Evolutionary conservation across 495 filamentous ascomycete genomes (phyloP).

Genomic region (Hypoxylon lenormandii): DNA sequence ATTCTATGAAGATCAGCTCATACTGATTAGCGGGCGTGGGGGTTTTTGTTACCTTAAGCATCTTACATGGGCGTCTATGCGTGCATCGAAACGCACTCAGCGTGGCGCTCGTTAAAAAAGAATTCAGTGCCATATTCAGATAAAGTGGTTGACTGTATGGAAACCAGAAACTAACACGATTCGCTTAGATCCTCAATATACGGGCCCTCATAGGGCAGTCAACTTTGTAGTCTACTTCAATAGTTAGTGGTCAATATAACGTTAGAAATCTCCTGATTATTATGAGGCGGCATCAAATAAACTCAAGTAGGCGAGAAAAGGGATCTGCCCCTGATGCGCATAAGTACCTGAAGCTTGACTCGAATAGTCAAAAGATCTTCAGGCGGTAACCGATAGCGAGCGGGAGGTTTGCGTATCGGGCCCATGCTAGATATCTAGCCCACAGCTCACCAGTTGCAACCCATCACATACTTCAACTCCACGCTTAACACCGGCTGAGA

Average conservation of each 20-base stretch:
- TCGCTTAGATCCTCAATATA: background rate
- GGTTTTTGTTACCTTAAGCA: constrained; percentile 23
- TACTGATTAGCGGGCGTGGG: constrained; percentile 34
- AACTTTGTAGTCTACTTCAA: background rate
- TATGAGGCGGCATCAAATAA: background rate
- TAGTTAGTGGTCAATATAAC: constrained; percentile 4
- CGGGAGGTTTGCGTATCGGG: constrained; percentile 7
- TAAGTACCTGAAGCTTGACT: constrained; percentile 23
- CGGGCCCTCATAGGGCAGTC: background rate
- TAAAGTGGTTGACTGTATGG: background rate
- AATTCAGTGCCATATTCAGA: background rate
- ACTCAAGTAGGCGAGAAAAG: constrained; percentile 4
- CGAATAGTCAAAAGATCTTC: constrained; percentile 33
- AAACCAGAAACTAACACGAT: background rate
- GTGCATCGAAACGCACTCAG: background rate
- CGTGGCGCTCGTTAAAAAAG: background rate
- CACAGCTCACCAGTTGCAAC: constrained; percentile 42
- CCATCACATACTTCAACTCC: constrained; percentile 22
- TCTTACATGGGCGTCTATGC: constrained; percentile 8
- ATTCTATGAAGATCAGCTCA: constrained; percentile 24
- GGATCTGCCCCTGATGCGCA: constrained; percentile 5
- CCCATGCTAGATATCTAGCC: constrained; percentile 26
- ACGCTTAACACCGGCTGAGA: constrained; percentile 40
- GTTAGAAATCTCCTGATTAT: background rate
- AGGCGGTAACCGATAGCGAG: constrained; percentile 15